These are phyloP conservation scores for Cercospora berteroae DNA, from an alignment of 2,329 filamentous ascomycete genomes.

Conservation along the genomic window DNA sequence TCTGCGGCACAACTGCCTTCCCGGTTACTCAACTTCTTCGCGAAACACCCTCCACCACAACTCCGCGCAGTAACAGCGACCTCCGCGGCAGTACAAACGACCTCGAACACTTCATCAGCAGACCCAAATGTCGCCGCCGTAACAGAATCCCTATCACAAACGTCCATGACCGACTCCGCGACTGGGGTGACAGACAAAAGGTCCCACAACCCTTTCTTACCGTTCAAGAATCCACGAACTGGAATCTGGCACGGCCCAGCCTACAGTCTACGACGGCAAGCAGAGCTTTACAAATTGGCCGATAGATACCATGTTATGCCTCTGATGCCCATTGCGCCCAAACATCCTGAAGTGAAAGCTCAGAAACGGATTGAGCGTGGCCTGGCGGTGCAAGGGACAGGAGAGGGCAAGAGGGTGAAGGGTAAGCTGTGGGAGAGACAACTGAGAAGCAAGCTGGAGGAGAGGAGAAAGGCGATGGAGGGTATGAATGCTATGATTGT, in stretches of 20 bases:
- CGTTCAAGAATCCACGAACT: constrained; percentile 73
- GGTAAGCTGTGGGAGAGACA: constrained; percentile 90
- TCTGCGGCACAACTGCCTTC: constrained; percentile 74
- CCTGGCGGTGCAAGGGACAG: constrained; percentile 84
- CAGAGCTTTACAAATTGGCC: constrained; percentile 85
- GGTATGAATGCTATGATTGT: constrained; percentile 90
- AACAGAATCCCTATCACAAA: constrained; percentile 32
- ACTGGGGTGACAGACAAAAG: constrained; percentile 39
- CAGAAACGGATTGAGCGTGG: constrained; percentile 74
- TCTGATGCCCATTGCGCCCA: constrained; percentile 36
- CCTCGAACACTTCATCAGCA: constrained; percentile 44
- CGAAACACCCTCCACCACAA: constrained; percentile 73
- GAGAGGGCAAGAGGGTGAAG: constrained; percentile 84
- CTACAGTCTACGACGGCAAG: constrained; percentile 82
- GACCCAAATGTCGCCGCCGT: constrained; percentile 39
- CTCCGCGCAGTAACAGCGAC: constrained; percentile 11
- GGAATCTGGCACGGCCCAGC: constrained; percentile 80
- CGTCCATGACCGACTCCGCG: constrained; percentile 8
- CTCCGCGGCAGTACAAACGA: constrained; percentile 22
- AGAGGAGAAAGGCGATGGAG: constrained; percentile 87
- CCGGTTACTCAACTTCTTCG: constrained; percentile 81
- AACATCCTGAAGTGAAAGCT: constrained; percentile 59
- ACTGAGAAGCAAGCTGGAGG: constrained; percentile 78
- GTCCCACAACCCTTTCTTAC: constrained; percentile 71
- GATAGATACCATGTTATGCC: constrained; percentile 50